Evolutionary conservation across 2,329 filamentous ascomycete species (phyloP).

Genomic region (Aspergillus sp.): DNA sequence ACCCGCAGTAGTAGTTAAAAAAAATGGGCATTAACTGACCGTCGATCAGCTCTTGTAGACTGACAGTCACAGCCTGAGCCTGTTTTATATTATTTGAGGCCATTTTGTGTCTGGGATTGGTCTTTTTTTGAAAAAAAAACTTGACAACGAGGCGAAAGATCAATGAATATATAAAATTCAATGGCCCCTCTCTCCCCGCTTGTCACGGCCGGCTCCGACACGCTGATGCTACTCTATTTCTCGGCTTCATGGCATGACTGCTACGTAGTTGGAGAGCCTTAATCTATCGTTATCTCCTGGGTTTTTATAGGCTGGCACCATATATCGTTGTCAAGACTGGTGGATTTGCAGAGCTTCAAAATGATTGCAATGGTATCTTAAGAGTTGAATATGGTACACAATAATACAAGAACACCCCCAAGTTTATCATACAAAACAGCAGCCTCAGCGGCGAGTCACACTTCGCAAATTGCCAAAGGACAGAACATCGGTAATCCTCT

Average conservation of each 20-base stretch:
- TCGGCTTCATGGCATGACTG: not conserved
- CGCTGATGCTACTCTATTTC: constrained; percentile 2
- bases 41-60: constrained; percentile 48
- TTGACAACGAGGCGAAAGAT: not conserved
- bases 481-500: constrained; percentile 80
- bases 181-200: constrained; percentile 7
- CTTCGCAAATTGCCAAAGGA: constrained; percentile 79
- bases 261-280: not conserved
- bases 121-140: not conserved
- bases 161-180: not conserved
- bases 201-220: constrained; percentile 8
- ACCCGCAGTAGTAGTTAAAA: not conserved
- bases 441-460: constrained; percentile 34
- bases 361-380: not conserved
- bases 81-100: constrained; percentile 22
- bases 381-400: not conserved
- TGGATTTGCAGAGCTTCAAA: not conserved
- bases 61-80: constrained; percentile 48
- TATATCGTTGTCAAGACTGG: no score
- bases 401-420: constrained; percentile 3
- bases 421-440: not conserved
- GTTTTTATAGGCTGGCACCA: no score
- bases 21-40: constrained; percentile 31
- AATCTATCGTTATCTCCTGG: not conserved
- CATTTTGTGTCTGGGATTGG: constrained; percentile 15